Conservation (phyloP, 2,329 filamentous ascomycete genomes). For the Fusarium sp. region DNA sequence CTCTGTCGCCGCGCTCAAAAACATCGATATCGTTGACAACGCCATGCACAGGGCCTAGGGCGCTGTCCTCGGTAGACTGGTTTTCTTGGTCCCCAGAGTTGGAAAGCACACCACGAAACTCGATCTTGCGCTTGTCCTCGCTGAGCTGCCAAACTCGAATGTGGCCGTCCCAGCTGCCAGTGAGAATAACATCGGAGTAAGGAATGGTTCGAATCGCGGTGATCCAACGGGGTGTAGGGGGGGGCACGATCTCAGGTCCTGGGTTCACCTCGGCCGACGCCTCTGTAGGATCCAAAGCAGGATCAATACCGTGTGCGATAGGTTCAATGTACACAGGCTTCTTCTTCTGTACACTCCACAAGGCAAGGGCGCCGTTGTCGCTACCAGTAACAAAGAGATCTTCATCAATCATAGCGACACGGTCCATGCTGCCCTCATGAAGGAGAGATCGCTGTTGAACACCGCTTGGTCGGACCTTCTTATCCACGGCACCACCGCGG, state of each 20-base stretch:
- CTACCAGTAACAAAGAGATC: constrained; percentile 92
- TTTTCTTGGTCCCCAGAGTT: constrained; percentile 44
- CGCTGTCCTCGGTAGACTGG: constrained; percentile 48
- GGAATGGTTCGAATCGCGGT: constrained; percentile 89
- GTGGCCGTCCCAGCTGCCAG: constrained; percentile 90
- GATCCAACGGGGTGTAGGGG: constrained; percentile 84
- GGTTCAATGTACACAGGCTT: constrained; percentile 87
- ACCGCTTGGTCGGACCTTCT: constrained; percentile 57
- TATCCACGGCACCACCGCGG: constrained; percentile 79
- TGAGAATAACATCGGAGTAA: constrained; percentile 90
- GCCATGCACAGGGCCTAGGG: constrained; percentile 68
- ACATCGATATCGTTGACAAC: constrained; percentile 90
- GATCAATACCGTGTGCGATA: constrained; percentile 87
- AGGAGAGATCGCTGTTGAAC: constrained; percentile 66
- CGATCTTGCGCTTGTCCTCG: constrained; percentile 83
- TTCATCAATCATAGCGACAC: constrained; percentile 89
- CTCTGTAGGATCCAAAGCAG: constrained; percentile 73
- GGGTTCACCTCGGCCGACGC: constrained; percentile 79
- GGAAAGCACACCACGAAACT: constrained; percentile 77
- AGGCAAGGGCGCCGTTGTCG: constrained; percentile 86
- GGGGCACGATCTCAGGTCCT: constrained; percentile 68
- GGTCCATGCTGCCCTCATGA: constrained; percentile 89
- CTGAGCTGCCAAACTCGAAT: constrained; percentile 88
- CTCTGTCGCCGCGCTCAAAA: constrained; percentile 84
- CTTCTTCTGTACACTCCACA: constrained; percentile 95